Percentiles rank a stretch among this genome's conserved stretches.
Conservation (phyloP, 192 early-diverging fungal species). For the Backusella westeae region DNA sequence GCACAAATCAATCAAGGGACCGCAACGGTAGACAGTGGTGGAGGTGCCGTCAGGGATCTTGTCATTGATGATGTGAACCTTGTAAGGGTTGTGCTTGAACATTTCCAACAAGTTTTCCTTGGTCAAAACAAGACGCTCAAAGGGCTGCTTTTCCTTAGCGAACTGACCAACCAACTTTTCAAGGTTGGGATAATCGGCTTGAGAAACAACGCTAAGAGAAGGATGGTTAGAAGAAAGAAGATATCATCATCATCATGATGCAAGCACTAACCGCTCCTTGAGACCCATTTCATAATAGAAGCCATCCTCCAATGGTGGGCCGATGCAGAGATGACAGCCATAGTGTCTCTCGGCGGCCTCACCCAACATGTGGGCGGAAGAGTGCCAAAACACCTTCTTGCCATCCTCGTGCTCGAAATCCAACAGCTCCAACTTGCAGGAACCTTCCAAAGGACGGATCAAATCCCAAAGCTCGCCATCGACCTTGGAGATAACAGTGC, state of each 20-base stretch:
- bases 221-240: neutral
- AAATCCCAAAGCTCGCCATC: slow-evolving; percentile 90
- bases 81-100: slow-evolving; percentile 99
- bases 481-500: slow-evolving; percentile 92
- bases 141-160: slow-evolving; percentile 95
- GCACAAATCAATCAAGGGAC: slow-evolving; percentile 97
- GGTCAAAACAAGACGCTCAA: slow-evolving; percentile 82
- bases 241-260: neutral
- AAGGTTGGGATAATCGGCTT: slow-evolving; percentile 82
- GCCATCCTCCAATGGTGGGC: slow-evolving; percentile 93
- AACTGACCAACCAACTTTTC: slow-evolving; percentile 85
- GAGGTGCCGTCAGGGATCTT: slow-evolving; percentile 91
- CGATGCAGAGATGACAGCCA: slow-evolving; percentile 96
- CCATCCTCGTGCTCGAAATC: slow-evolving; percentile 95
- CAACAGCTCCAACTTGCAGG: slow-evolving; percentile 81
- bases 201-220: slow-evolving; percentile 61
- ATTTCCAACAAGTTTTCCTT: slow-evolving; percentile 94
- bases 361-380: slow-evolving; percentile 94
- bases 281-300: slow-evolving; percentile 96
- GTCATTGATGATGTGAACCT: slow-evolving; percentile 89
- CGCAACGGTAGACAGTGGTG: slow-evolving; percentile 98
- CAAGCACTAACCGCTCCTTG: slow-evolving; percentile 55
- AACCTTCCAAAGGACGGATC: slow-evolving; percentile 78
- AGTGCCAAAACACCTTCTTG: slow-evolving; percentile 98
- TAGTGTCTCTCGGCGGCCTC: slow-evolving; percentile 98